Evolutionary conservation across 2,329 filamentous ascomycete species (phyloP).

Genomic region (Cordyceps tenuipes): DNA sequence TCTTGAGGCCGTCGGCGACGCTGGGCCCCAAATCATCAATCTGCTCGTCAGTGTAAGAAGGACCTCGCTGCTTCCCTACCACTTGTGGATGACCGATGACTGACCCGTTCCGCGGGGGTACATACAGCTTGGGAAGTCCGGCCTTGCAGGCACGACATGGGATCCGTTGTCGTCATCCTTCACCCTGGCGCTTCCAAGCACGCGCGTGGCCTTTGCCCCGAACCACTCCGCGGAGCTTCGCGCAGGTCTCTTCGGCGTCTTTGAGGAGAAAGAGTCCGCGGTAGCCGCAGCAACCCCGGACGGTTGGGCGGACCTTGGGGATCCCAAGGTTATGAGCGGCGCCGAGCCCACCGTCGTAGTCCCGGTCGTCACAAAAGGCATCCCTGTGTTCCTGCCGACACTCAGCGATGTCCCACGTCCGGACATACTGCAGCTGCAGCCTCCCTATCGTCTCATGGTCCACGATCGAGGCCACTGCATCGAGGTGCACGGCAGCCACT

Average conservation of each 20-base stretch:
- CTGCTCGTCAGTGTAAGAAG: constrained; percentile 29
- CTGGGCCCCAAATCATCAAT: constrained; percentile 19
- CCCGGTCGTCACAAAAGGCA: constrained; percentile 3
- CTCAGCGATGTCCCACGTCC: constrained; percentile 34
- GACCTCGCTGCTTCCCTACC: background rate
- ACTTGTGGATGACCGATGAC: too few relatives aligned
- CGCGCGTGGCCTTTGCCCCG: background rate
- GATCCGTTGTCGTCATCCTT: background rate
- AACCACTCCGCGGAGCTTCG: constrained; percentile 1
- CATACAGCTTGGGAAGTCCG: background rate
- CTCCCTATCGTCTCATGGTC: constrained; percentile 41
- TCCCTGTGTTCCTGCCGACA: constrained; percentile 31
- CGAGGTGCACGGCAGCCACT: constrained; percentile 40
- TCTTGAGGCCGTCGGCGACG: constrained; percentile 26
- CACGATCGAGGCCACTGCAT: constrained; percentile 24
- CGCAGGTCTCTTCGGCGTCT: constrained; percentile 25
- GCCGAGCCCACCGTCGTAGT: background rate
- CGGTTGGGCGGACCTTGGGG: constrained; percentile 37
- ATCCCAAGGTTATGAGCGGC: constrained; percentile 17
- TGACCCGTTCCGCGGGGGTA: background rate
- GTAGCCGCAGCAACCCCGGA: constrained; percentile 19
- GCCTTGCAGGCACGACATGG: background rate
- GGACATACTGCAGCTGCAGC: constrained; percentile 36
- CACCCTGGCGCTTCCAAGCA: constrained; percentile 1
- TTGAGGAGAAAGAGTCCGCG: constrained; percentile 18